Evolutionary conservation across 2,329 filamentous ascomycete species (phyloP).

Genomic region (Botryotinia globosa): DNA sequence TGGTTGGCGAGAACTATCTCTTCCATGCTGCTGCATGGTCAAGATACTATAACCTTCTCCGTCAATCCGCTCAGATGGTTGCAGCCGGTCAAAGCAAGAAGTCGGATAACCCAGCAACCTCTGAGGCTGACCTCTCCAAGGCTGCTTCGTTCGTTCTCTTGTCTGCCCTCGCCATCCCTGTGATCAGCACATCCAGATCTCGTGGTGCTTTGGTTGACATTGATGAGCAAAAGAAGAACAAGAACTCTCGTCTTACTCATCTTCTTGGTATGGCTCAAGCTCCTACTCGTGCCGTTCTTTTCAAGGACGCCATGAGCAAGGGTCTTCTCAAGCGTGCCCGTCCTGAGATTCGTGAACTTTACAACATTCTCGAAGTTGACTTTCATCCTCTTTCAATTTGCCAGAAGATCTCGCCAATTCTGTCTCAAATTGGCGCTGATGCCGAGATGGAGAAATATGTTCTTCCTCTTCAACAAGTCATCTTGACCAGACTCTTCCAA

Average conservation of each 20-base stretch:
- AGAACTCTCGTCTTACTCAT: slow-evolving; percentile 96
- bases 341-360: slow-evolving; percentile 93
- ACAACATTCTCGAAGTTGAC: slow-evolving; percentile 98
- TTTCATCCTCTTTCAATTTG: slow-evolving; percentile 99
- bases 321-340: slow-evolving; percentile 87
- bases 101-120: slow-evolving; percentile 87
- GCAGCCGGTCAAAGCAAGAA: slow-evolving; percentile 85
- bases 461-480: slow-evolving; percentile 93
- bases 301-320: slow-evolving; percentile 95
- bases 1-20: slow-evolving; percentile 98
- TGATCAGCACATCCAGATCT: slow-evolving; percentile 97
- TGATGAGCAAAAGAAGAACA: slow-evolving; percentile 96
- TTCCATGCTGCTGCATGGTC: slow-evolving; percentile 99
- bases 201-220: slow-evolving; percentile 95
- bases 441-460: slow-evolving; percentile 98
- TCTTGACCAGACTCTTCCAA: slow-evolving; percentile 96
- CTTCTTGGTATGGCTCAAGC: slow-evolving; percentile 88
- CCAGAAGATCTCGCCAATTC: slow-evolving; percentile 96
- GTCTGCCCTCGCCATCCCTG: slow-evolving; percentile 93
- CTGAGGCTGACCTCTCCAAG: slow-evolving; percentile 87
- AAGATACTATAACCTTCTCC: slow-evolving; percentile 93
- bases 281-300: slow-evolving; percentile 83
- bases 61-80: slow-evolving; percentile 80
- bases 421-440: slow-evolving; percentile 88
- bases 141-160: slow-evolving; percentile 93